phyloP scores from a whole-genome alignment of 2,329 filamentous ascomycete genomes.

The Trichoderma sp. region DNA sequence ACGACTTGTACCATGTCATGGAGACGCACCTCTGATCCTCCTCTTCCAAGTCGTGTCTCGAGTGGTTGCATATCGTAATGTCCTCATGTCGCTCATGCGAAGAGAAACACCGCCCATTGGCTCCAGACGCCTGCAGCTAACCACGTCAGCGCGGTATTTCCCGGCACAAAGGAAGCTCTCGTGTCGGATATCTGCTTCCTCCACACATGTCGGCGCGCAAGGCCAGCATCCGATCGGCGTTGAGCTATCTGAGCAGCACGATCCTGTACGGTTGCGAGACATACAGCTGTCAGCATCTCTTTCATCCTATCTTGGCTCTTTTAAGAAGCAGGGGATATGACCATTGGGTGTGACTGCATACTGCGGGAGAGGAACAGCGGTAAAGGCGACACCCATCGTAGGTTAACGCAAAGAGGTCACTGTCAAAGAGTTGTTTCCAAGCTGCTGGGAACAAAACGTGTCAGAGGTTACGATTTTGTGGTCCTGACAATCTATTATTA shows the following conservation, averaged over 20 bases:
- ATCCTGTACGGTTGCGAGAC: conserved; percentile 22
- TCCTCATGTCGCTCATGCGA: neutral
- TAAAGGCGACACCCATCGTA: neutral
- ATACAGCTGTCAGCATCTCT: conserved; percentile 22
- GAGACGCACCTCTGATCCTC: neutral
- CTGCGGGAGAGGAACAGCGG: neutral
- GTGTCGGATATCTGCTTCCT: conserved; percentile 18
- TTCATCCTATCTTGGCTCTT: conserved; percentile 11
- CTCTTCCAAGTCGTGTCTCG: conserved; percentile 17
- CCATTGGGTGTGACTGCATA: conserved; percentile 7
- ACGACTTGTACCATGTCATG: conserved; percentile 10
- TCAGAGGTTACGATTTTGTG: neutral
- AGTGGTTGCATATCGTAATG: conserved; percentile 19
- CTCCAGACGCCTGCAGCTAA: conserved; percentile 9
- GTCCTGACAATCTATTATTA: neutral
- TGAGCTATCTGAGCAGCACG: conserved; percentile 17
- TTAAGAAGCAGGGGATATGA: neutral
- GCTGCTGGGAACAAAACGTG: neutral
- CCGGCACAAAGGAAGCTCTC: neutral
- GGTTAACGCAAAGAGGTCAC: neutral
- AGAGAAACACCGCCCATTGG: neutral
- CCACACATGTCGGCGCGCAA: conserved; percentile 7
- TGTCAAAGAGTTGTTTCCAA: neutral
- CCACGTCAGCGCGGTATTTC: conserved; percentile 16
- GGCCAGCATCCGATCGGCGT: conserved; percentile 7